Conservation (phyloP, 2,329 filamentous ascomycete species). For the Colletotrichum aenigma region DNA sequence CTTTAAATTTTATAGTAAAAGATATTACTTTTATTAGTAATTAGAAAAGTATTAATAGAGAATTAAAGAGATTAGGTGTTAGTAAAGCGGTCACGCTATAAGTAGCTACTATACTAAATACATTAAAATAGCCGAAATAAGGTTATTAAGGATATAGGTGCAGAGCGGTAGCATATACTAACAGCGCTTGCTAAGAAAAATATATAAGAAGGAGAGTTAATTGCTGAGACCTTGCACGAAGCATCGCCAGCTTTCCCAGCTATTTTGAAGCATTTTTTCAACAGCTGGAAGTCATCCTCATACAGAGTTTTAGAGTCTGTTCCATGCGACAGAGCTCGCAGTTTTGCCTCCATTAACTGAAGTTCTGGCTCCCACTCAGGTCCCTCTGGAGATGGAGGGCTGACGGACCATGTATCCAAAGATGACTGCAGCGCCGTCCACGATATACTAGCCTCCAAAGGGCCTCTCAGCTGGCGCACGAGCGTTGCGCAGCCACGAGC, state of each 20-base stretch:
- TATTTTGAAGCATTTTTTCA: not conserved
- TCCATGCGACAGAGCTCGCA: fast-evolving
- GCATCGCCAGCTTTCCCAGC: not conserved
- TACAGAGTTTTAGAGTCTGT: not conserved
- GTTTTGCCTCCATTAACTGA: not conserved
- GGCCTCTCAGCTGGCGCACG: not conserved
- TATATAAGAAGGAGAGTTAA: too few species aligned
- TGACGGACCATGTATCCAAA: not conserved
- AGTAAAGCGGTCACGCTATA: too few species aligned
- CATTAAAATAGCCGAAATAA: too few species aligned
- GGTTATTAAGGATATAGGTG: too few species aligned
- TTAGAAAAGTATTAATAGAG: too few species aligned
- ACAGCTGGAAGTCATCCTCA: not conserved
- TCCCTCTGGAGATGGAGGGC: not conserved
- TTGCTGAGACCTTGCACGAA: not conserved
- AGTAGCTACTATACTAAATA: too few species aligned
- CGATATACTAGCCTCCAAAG: not conserved
- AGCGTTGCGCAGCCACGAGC: not conserved
- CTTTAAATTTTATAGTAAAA: too few species aligned
- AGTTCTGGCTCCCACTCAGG: not conserved
- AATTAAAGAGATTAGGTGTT: too few species aligned
- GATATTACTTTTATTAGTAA: too few species aligned
- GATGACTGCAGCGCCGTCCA: not conserved
- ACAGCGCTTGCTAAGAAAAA: too few species aligned
- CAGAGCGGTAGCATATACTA: too few species aligned